These are phyloP conservation scores for Ascochyta viciae-villosae DNA, from an alignment of 2,329 filamentous ascomycete genomes.

Conservation along the genomic window DNA sequence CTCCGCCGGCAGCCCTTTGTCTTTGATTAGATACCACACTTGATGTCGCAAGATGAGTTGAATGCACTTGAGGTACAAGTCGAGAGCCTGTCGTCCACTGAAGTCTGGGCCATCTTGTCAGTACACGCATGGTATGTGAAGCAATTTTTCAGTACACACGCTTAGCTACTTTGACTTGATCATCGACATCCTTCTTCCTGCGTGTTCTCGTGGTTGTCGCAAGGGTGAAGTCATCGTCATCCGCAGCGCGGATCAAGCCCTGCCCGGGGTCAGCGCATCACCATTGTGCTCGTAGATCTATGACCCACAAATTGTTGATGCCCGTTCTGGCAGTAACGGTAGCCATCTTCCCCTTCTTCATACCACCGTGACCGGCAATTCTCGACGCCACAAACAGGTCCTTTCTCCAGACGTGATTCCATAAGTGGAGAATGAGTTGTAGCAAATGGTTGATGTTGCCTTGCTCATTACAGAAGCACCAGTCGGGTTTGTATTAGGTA, in stretches of 20 bases:
- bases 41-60: constrained; percentile 88
- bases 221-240: constrained; percentile 68
- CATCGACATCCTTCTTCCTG: constrained; percentile 59
- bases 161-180: constrained; percentile 49
- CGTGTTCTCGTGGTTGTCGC: constrained; percentile 63
- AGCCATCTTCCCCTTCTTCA: constrained; percentile 75
- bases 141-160: constrained; percentile 4
- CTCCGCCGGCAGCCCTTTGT: constrained; percentile 71
- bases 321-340: constrained; percentile 79
- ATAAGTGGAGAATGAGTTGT: constrained; percentile 6
- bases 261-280: constrained; percentile 18
- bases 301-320: constrained; percentile 75
- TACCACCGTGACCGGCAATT: constrained; percentile 73
- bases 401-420: constrained; percentile 28
- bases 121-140: background rate
- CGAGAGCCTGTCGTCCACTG: constrained; percentile 71
- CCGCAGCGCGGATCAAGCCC: constrained; percentile 51
- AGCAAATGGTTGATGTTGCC: background rate
- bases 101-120: constrained; percentile 58
- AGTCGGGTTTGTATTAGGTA: background rate
- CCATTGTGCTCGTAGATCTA: background rate
- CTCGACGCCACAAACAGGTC: constrained; percentile 59
- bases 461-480: background rate
- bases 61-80: constrained; percentile 82
- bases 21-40: constrained; percentile 72